Evolutionary conservation across 2,329 filamentous ascomycete species (phyloP), one percentile per base, ranked within the genome.

Genomic region (Geosmithia flava): DNA sequence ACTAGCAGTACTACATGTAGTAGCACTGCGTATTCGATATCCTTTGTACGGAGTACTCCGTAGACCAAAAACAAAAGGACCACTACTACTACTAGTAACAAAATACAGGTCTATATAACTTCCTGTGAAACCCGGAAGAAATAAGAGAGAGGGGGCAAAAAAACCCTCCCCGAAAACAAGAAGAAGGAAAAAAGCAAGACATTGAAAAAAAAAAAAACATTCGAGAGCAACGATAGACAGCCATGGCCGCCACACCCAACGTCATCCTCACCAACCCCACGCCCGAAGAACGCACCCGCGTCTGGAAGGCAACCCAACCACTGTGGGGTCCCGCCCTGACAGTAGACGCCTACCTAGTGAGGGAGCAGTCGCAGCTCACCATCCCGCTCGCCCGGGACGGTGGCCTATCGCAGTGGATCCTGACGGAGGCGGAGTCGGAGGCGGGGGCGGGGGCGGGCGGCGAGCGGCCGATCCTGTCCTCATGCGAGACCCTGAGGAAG

Each of bases 401-500:
- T 40, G 80, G 81, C 40, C 67, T 84, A 51, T 72, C 72, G 13
- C 70, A 75, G 53, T 85, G 82, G 82, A 74, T 85, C 48, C 70
- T 86, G 29, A 81, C 80, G 3, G 68, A 76, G 49, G 54, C 46
- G 48, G 56, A 40, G 3, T 40, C 17, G 15, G 6, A 5, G 10
- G n/a, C 40, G 7, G 10, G 15, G 3, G 4, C 17, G 15, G 6
- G 5, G 10, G n/a, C 40, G 7, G 10, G 15, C 42, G 60, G 68
- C 23, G 54, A 63, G 17, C 71, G 77, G 23, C 75, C 71, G 4
- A 67, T 86, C 27, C 70, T 83, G 20, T 78, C 79, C 3, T 77
- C 75, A 27, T 84, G 80, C 59, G 82, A 86, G 62, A 75, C 76
- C 10, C 68, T 83, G 47, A 72, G 72, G 51, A 85, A 85, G 62